Evolutionary conservation across 2,329 filamentous ascomycete species (phyloP).

Genomic region (Pyrenophora seminiperda): DNA sequence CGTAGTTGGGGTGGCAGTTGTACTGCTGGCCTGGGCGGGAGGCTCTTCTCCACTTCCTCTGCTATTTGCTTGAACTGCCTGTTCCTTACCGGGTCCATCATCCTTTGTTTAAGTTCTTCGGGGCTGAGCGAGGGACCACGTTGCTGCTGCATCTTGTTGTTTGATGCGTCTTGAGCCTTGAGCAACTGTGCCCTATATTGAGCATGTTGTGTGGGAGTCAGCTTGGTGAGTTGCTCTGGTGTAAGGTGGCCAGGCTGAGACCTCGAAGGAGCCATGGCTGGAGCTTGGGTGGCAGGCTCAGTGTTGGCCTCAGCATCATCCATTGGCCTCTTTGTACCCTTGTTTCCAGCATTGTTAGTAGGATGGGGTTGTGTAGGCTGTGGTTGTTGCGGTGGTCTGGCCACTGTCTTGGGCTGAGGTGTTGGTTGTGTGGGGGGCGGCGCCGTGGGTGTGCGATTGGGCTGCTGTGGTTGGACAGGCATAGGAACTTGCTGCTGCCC

Average conservation of each 20-base stretch:
- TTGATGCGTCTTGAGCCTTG: constrained; percentile 42
- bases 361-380: constrained; percentile 27
- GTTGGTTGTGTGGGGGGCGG: constrained; percentile 30
- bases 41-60: constrained; percentile 35
- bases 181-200: constrained; percentile 41
- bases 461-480: constrained; percentile 20
- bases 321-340: constrained; percentile 46
- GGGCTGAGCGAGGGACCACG: constrained; percentile 24
- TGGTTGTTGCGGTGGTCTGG: constrained; percentile 25
- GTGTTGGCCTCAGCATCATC: constrained; percentile 51
- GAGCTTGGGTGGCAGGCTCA: constrained; percentile 43
- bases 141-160: constrained; percentile 37
- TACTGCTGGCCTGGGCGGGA: constrained; percentile 29
- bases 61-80: constrained; percentile 36
- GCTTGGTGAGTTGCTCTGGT: constrained; percentile 42
- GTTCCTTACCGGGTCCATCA: constrained; percentile 35
- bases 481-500: constrained; percentile 13
- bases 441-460: constrained; percentile 29
- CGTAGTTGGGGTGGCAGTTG: constrained; percentile 31
- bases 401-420: constrained; percentile 30
- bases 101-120: constrained; percentile 34
- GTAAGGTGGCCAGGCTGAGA: constrained; percentile 41
- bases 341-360: constrained; percentile 27
- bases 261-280: constrained; percentile 41
- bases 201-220: constrained; percentile 41